Conservation (phyloP, 306 rosid genomes). For the Prinsepia uniflora region DNA sequence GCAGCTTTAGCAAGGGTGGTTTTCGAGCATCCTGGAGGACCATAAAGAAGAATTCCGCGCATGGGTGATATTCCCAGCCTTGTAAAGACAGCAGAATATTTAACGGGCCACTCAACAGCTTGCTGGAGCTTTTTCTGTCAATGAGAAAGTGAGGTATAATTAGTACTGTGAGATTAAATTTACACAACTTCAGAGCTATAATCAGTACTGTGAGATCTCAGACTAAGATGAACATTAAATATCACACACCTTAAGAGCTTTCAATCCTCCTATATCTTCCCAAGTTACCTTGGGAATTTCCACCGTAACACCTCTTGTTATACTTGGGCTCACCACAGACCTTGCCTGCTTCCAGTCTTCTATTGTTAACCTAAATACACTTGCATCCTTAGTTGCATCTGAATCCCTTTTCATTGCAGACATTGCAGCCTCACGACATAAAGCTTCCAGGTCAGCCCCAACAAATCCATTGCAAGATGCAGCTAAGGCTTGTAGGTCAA, state of each 20-base stretch:
- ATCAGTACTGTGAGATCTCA: slow-evolving; percentile 17
- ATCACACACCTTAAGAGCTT: slow-evolving; percentile 71
- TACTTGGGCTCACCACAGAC: slow-evolving; percentile 71
- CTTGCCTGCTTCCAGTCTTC: slow-evolving; percentile 82
- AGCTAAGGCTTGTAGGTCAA: slow-evolving; percentile 64
- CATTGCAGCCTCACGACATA: slow-evolving; percentile 70
- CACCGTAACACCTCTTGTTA: slow-evolving; percentile 82
- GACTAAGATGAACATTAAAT: slow-evolving; percentile 19
- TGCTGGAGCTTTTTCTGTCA: slow-evolving; percentile 78
- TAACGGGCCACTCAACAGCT: slow-evolving; percentile 93
- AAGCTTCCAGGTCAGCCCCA: slow-evolving; percentile 89
- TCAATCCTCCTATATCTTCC: slow-evolving; percentile 89
- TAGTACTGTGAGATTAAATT: slow-evolving; percentile 17
- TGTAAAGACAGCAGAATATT: slow-evolving; percentile 56
- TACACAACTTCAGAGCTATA: slow-evolving; percentile 68
- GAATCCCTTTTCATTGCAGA: slow-evolving; percentile 50
- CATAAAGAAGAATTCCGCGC: slow-evolving; percentile 90
- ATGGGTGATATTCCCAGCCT: slow-evolving; percentile 84
- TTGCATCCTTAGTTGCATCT: slow-evolving; percentile 39
- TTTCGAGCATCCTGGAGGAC: slow-evolving; percentile 98
- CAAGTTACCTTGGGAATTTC: slow-evolving; percentile 89
- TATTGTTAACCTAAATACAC: slow-evolving; percentile 38
- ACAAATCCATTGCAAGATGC: slow-evolving; percentile 89
- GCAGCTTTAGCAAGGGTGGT: slow-evolving; percentile 97
- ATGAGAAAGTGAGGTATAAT: slow-evolving; percentile 18